These are phyloP conservation scores for Penicillium egyptiacum DNA, from an alignment of 495 filamentous ascomycete genomes.

Conservation along the genomic window DNA sequence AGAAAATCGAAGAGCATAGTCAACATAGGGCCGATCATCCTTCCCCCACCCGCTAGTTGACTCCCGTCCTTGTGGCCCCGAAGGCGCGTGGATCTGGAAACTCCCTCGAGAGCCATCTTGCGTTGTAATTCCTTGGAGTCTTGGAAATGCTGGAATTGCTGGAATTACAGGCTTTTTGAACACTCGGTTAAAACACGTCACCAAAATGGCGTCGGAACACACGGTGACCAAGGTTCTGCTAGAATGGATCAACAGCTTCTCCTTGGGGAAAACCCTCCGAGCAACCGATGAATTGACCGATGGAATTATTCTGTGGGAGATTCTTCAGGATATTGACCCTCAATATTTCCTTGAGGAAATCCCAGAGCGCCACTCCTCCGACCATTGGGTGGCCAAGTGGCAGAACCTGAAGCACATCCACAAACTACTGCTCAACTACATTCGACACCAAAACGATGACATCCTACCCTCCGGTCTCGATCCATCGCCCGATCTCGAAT, in stretches of 20 bases:
- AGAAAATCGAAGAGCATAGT: neutral
- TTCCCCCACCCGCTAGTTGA: slow-evolving; percentile 12
- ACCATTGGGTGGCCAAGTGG: slow-evolving; percentile 52
- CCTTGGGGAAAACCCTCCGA: slow-evolving; percentile 45
- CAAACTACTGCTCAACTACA: slow-evolving; percentile 64
- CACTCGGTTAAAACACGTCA: slow-evolving; percentile 12
- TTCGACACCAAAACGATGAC: slow-evolving; percentile 56
- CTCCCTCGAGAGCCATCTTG: slow-evolving; percentile 3
- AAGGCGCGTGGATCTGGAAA: slow-evolving; percentile 21
- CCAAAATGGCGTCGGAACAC: slow-evolving; percentile 47
- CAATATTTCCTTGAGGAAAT: slow-evolving; percentile 65
- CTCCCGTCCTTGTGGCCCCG: slow-evolving; percentile 9
- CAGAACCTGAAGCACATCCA: slow-evolving; percentile 68
- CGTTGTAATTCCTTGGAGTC: slow-evolving; percentile 3
- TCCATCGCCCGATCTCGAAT: slow-evolving; percentile 57
- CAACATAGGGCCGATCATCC: slow-evolving; percentile 12
- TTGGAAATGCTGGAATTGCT: slow-evolving; percentile 21
- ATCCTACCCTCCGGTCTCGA: slow-evolving; percentile 49
- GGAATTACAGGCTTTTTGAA: slow-evolving; percentile 12
- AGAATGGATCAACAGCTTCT: slow-evolving; percentile 60
- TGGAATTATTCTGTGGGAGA: slow-evolving; percentile 70
- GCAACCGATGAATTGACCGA: slow-evolving; percentile 67
- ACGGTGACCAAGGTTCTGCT: slow-evolving; percentile 52
- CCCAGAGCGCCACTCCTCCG: slow-evolving; percentile 54
- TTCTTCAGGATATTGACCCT: slow-evolving; percentile 65